These are phyloP conservation scores for Cercospora nicotianae DNA, from an alignment of 2,329 filamentous ascomycete genomes.

Conservation along the genomic window DNA sequence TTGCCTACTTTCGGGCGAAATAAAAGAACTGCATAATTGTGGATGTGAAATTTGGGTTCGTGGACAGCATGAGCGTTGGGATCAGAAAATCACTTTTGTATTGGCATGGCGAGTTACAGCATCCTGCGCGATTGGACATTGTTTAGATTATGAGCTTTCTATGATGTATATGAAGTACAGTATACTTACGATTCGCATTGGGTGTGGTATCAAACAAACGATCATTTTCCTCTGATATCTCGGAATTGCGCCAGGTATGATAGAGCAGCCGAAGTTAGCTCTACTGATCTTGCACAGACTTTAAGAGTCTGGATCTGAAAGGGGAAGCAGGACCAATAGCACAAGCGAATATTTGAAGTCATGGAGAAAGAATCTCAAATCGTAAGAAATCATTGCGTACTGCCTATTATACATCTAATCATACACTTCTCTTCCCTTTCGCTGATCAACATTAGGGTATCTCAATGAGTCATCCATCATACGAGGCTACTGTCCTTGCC, in stretches of 20 bases:
- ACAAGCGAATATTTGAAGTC: not conserved
- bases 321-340: not conserved
- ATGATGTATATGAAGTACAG: not conserved
- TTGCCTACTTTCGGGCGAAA: slow-evolving; percentile 22
- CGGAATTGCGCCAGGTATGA: too few species aligned
- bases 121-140: not conserved
- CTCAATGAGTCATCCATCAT: not conserved
- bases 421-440: not conserved
- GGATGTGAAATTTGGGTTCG: not conserved
- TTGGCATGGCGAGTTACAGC: not conserved
- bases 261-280: too few species aligned
- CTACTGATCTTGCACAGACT: too few species aligned
- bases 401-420: not conserved
- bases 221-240: not conserved
- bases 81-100: not conserved
- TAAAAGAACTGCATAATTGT: slow-evolving; percentile 12
- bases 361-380: too few species aligned
- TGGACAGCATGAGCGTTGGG: not conserved
- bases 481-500: not conserved
- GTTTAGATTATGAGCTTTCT: not conserved
- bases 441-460: not conserved
- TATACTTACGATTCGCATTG: not conserved
- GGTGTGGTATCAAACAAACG: not conserved
- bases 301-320: too few species aligned
- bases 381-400: not conserved